Evolutionary conservation across 2,329 filamentous ascomycete species (phyloP).

Genomic region (Paradendryphiella salina): DNA sequence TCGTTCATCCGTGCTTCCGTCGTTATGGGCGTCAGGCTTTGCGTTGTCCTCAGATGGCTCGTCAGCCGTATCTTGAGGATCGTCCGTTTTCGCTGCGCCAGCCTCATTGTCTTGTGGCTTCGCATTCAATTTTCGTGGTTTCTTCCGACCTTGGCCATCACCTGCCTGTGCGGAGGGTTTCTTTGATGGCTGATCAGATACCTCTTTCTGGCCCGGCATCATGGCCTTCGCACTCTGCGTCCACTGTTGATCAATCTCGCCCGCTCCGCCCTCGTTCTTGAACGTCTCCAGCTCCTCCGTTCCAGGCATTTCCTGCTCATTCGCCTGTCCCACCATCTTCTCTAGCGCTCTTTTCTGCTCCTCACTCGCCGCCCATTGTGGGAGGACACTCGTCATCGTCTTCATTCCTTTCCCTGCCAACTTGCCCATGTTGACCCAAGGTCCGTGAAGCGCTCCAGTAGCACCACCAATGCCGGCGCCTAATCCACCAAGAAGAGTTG

Average conservation of each 20-base stretch:
- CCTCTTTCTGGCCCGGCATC: slow-evolving; percentile 14
- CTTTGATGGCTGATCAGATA: not conserved
- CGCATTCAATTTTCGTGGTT: slow-evolving; percentile 22
- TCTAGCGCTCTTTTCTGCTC: slow-evolving; percentile 24
- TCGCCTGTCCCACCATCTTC: slow-evolving; percentile 26
- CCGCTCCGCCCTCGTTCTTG: slow-evolving; percentile 14
- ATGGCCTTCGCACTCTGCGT: slow-evolving; percentile 16
- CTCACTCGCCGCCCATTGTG: slow-evolving; percentile 24
- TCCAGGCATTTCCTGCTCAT: slow-evolving; percentile 21
- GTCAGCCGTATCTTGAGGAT: not conserved
- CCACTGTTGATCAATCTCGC: slow-evolving; percentile 13
- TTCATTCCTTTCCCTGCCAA: slow-evolving; percentile 23
- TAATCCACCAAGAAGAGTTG: slow-evolving; percentile 23
- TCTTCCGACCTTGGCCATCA: slow-evolving; percentile 14
- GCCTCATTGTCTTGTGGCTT: not conserved
- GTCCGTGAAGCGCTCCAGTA: slow-evolving; percentile 24
- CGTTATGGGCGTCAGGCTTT: not conserved
- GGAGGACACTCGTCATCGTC: slow-evolving; percentile 20
- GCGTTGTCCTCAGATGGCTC: not conserved
- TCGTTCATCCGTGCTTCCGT: not conserved
- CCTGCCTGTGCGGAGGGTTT: not conserved
- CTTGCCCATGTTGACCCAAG: slow-evolving; percentile 18
- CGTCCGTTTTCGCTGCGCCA: not conserved
- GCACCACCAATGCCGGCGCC: slow-evolving; percentile 26
- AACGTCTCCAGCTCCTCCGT: slow-evolving; percentile 23